Conservation (phyloP, 106 monocot species). For the Allium sativum region DNA sequence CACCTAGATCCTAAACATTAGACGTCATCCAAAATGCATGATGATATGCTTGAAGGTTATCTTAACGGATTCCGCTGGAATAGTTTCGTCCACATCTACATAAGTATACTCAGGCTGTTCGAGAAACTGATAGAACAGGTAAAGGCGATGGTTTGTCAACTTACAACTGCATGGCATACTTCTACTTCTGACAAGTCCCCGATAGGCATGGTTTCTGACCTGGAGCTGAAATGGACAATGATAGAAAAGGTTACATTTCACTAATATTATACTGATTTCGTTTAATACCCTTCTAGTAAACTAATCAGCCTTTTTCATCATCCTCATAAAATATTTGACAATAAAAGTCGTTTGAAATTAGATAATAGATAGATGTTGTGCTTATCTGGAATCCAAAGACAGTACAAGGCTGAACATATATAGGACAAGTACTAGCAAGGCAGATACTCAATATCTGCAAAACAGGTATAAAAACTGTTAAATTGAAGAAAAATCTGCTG, state of each 20-base stretch:
- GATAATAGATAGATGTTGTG: too few species aligned
- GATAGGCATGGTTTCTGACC: constrained; percentile 66
- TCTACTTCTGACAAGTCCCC: constrained; percentile 62
- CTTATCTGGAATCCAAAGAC: too few species aligned
- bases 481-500: too few species aligned
- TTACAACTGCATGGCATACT: constrained; percentile 60
- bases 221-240: constrained; percentile 42
- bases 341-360: too few species aligned
- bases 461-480: neutral
- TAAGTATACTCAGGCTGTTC: constrained; percentile 55
- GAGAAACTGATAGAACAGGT: neutral
- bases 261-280: too few species aligned
- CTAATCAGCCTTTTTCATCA: too few species aligned
- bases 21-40: neutral
- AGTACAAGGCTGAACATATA: too few species aligned
- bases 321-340: too few species aligned
- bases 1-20: neutral
- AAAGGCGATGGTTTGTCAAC: neutral
- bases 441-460: too few species aligned
- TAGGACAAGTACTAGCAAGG: too few species aligned
- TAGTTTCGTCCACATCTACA: constrained; percentile 14
- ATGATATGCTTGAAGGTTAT: neutral
- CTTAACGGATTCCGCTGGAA: constrained; percentile 6
- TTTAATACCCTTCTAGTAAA: too few species aligned
- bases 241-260: too few species aligned